A percentile compares a stretch with the other conserved stretches of the same genome.
Evolutionary conservation across 2,329 filamentous ascomycete species (phyloP).

Genomic region (Pseudopyricularia javanii): DNA sequence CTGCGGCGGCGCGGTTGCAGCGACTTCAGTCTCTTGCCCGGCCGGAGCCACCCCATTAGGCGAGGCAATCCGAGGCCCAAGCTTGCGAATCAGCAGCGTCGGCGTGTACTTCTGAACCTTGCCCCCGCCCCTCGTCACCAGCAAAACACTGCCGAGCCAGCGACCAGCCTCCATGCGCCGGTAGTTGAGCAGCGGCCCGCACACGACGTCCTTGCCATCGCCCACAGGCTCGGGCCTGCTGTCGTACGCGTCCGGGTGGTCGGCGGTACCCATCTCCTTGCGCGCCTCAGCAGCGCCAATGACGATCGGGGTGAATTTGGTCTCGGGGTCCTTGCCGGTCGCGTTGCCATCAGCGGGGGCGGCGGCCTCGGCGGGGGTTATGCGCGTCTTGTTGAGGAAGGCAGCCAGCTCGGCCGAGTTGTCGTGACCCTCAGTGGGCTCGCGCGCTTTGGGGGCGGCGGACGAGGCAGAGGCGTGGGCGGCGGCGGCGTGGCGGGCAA

Average conservation of each 20-base stretch:
- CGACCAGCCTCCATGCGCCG: constrained; percentile 53
- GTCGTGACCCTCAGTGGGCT: constrained; percentile 23
- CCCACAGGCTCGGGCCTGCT: constrained; percentile 5
- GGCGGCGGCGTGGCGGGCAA: constrained; percentile 31
- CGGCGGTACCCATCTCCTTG: constrained; percentile 7
- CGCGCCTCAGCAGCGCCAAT: constrained; percentile 24
- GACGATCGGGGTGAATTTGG: constrained; percentile 34
- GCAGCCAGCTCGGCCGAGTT: constrained; percentile 38
- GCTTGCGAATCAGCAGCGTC: constrained; percentile 38
- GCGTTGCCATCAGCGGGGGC: neutral
- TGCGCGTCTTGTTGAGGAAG: constrained; percentile 42
- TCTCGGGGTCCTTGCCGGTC: neutral
- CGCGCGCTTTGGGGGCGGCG: constrained; percentile 15
- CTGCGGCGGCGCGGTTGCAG: constrained; percentile 5
- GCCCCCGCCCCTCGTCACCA: constrained; percentile 66
- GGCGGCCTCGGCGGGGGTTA: constrained; percentile 25
- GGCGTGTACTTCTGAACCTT: constrained; percentile 39
- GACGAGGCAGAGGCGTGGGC: constrained; percentile 7
- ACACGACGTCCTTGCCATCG: constrained; percentile 49
- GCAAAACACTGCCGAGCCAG: constrained; percentile 78
- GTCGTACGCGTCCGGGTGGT: constrained; percentile 18
- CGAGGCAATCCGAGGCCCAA: constrained; percentile 13
- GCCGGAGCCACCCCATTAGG: neutral
- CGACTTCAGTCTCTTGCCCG: neutral
- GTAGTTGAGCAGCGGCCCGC: constrained; percentile 69